These are phyloP conservation scores for Ganoderma sinense DNA, from an alignment of 1,284 basidiomycete species.

Conservation along the genomic window DNA sequence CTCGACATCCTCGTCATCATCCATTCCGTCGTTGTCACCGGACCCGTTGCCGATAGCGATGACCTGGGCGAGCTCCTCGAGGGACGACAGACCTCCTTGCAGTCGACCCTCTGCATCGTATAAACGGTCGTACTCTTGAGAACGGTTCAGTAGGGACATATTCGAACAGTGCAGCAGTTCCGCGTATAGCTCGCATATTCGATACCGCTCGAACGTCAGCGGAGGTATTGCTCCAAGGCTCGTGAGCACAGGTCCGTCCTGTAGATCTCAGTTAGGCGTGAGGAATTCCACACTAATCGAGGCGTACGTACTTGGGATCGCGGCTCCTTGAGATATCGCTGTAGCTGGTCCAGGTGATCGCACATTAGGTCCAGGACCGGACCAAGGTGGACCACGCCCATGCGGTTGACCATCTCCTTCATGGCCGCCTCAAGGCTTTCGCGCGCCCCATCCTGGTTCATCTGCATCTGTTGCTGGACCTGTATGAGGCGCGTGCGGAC, in stretches of 20 bases:
- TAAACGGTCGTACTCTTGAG: conserved; percentile 69
- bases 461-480: conserved; percentile 69
- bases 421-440: conserved; percentile 82
- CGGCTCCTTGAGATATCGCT: conserved; percentile 76
- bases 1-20: conserved; percentile 68
- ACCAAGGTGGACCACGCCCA: conserved; percentile 95
- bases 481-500: conserved; percentile 90
- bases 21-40: conserved; percentile 63
- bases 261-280: conserved; percentile 20
- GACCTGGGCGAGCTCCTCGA: conserved; percentile 86
- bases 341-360: conserved; percentile 75
- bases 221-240: conserved; percentile 78
- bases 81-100: conserved; percentile 79
- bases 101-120: conserved; percentile 81
- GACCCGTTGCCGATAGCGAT: conserved; percentile 69
- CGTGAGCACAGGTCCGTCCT: conserved; percentile 75
- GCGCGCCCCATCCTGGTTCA: conserved; percentile 65
- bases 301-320: conserved; percentile 71
- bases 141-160: conserved; percentile 94
- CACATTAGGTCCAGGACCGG: conserved; percentile 84
- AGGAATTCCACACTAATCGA: conserved; percentile 17
- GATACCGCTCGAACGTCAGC: conserved; percentile 94
- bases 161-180: conserved; percentile 98
- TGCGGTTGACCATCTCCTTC: conserved; percentile 87
- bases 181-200: conserved; percentile 97